Evolutionary conservation across 768 basidiomycete genomes (phyloP), one percentile per base, ranked within the genome.

Genomic region (Pulveroboletus ravenelii): DNA sequence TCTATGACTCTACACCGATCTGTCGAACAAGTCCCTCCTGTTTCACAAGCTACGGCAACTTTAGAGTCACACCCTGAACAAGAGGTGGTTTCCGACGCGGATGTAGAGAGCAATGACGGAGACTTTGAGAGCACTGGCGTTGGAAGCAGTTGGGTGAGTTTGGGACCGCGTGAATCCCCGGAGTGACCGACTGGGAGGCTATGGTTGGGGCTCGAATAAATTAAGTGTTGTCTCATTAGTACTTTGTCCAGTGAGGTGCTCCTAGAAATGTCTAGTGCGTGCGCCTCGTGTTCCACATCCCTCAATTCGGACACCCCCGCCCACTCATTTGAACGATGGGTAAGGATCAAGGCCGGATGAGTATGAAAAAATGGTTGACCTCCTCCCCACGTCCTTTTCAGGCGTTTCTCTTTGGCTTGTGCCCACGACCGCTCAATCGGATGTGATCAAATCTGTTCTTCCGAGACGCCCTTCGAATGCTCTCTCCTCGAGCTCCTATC

Each of bases 381-480:
- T 41, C 2, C 34, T 51, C 12, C 39, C 13, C 8, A 37, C 32
- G 18, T 29, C 45, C 23, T 47, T 35, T 55, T 20, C 41, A 86
- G 85, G 83, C 12, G 58, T 80, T 43, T 72, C 84, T 13, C 69
- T 89, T 4, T 91, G 88, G 88, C 75, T 91, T 29, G 80, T 89
- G 13, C 85, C 87, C 6, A 60, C 72, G 14, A 54, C 63, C n/a
- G 47, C 60, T 9, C 76, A 80, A 54, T 68, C 76, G 3, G 52
- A 66, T 15, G 69, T 65, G 32, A 71, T 90, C 20, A 62, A 68
- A 55, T 66, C 59, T 10, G 56, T 78, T 49, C 84, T 89, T 78
- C 72, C 51, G 60, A 64, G 44, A 69, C 68, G 47, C 55, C 59
- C 57, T 18, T 12, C 20, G 10, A 34, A 14, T 34, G 13, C 13